Percentiles rank a stretch among this genome's conserved stretches.
Evolutionary conservation across 805 yeast genomes (phyloP).

Genomic region (Metschnikowia cubensis): DNA sequence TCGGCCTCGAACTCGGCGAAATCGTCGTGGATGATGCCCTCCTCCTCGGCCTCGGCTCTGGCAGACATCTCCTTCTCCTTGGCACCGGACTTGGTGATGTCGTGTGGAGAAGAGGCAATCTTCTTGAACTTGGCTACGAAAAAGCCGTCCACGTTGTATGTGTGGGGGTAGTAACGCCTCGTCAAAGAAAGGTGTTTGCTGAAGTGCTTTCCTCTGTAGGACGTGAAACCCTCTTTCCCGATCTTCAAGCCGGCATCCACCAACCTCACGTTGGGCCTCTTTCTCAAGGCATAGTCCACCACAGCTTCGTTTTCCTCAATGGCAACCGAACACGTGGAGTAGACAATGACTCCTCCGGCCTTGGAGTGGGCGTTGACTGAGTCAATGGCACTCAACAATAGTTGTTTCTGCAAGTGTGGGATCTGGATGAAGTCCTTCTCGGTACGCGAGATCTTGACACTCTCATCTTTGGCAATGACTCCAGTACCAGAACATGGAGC

Average conservation of each 20-base stretch:
- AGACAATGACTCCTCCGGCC: slow-evolving; percentile 91
- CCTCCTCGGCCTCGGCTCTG: slow-evolving; percentile 76
- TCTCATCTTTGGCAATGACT: slow-evolving; percentile 95
- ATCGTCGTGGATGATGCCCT: slow-evolving; percentile 79
- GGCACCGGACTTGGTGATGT: slow-evolving; percentile 82
- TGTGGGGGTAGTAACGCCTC: slow-evolving; percentile 96
- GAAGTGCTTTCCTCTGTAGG: slow-evolving; percentile 90
- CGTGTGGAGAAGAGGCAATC: slow-evolving; percentile 81
- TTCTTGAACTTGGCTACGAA: slow-evolving; percentile 95
- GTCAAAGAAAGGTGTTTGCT: slow-evolving; percentile 73
- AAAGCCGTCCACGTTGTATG: slow-evolving; percentile 97
- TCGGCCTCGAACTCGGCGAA: slow-evolving; percentile 77
- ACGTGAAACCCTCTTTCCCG: slow-evolving; percentile 94
- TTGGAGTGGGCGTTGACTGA: slow-evolving; percentile 91
- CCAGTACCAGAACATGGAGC: slow-evolving; percentile 99
- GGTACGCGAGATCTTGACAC: slow-evolving; percentile 88
- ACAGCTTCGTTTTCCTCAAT: slow-evolving; percentile 98
- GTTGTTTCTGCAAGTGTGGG: slow-evolving; percentile 94
- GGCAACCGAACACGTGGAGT: slow-evolving; percentile 97
- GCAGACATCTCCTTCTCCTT: slow-evolving; percentile 78
- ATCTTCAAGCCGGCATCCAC: slow-evolving; percentile 90
- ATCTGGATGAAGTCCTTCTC: slow-evolving; percentile 95
- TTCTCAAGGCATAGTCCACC: slow-evolving; percentile 94
- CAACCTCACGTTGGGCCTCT: slow-evolving; percentile 91
- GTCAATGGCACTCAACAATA: slow-evolving; percentile 90